Base-by-base conservation (phyloP, 2,329 filamentous ascomycete species). In the Colletotrichum ledebouriae region DNA sequence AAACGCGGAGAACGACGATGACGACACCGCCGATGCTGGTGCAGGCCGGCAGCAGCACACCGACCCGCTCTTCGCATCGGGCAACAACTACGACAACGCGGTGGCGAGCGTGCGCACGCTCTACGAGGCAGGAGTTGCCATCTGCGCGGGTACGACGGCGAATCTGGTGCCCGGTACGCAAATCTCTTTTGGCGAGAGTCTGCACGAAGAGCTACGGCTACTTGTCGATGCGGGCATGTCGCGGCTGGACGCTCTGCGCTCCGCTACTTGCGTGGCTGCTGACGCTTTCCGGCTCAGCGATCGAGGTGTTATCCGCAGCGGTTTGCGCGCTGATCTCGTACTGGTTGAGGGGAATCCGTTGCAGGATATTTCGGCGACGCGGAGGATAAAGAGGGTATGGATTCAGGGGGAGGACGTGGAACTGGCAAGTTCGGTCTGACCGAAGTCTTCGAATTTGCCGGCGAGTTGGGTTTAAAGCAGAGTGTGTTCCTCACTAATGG, bases 71-170 rank as follows among this genome's bases (percentile, higher is more conserved):
- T 22, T 17, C 41, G 37, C 20, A 0, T n/a, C 17, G 11, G 53
- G 71, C 42, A 56, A 55, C 52, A 63, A 72, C 49, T 78, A 76
- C 63, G 67, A 69, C 5, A 53, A 69, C 60, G 73, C 75, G 2
- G 50, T 74, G 6, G 66, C 59, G 11, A 74, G 73, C 58, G 76
- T 78, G 12, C 63, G 49, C 34, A 70, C 53, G 6, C 74, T 75
- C 56, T 57, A 76, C 59, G 42, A 63, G 5, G 75, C 75, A 4
- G 75, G 76, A 7, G 74, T 78, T 20, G 69, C 71, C 5, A 75
- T 79, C 33, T 68, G 75, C 15, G 75, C 75, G 7, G 77, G 78
- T 4, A 78, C 77, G n/a, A 76, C 76, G 17, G 71, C 77, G n/a
- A 73, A 72, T 56, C 41, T 65, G 64, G 71, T 37, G 56, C 72